These are phyloP conservation scores for Hymenoscyphus fructigenus DNA, from an alignment of 2,329 filamentous ascomycete genomes.

Conservation along the genomic window DNA sequence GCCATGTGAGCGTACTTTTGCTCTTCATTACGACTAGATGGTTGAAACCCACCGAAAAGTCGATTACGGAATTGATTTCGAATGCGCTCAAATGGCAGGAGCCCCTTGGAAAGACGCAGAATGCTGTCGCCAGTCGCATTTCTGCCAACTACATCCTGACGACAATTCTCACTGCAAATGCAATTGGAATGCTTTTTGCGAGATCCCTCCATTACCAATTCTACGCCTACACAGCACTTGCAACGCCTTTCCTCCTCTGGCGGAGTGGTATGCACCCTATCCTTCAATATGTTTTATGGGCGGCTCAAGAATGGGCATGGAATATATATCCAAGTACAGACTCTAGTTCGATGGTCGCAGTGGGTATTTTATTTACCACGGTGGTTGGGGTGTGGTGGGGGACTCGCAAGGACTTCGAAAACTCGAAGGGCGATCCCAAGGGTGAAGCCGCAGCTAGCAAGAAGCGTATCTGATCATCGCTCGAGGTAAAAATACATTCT, in stretches of 20 bases:
- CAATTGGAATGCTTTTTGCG: slow-evolving; percentile 69
- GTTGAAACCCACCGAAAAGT: slow-evolving; percentile 56
- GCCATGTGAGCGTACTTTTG: slow-evolving; percentile 55
- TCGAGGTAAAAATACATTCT: slow-evolving; percentile 9
- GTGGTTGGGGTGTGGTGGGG: slow-evolving; percentile 46
- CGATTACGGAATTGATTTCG: slow-evolving; percentile 45
- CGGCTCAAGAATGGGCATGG: slow-evolving; percentile 70
- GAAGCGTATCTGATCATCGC: slow-evolving; percentile 24
- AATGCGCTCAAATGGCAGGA: slow-evolving; percentile 33
- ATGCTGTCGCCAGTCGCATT: slow-evolving; percentile 49
- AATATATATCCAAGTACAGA: slow-evolving; percentile 70
- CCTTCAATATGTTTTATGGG: slow-evolving; percentile 59
- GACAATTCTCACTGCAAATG: slow-evolving; percentile 59
- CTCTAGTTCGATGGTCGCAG: slow-evolving; percentile 63
- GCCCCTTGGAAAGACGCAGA: slow-evolving; percentile 43
- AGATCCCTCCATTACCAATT: slow-evolving; percentile 75
- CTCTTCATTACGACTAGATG: slow-evolving; percentile 59
- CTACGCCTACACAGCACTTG: slow-evolving; percentile 71
- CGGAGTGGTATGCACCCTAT: slow-evolving; percentile 59
- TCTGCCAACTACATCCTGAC: slow-evolving; percentile 62
- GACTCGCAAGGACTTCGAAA: slow-evolving; percentile 35
- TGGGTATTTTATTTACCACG: slow-evolving; percentile 67
- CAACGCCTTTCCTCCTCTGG: slow-evolving; percentile 71
- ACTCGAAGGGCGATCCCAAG: slow-evolving; percentile 29
- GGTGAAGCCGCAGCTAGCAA: slow-evolving; percentile 29